phyloP scores from a whole-genome alignment of 495 filamentous ascomycete species.

The Tuber aestivum region DNA sequence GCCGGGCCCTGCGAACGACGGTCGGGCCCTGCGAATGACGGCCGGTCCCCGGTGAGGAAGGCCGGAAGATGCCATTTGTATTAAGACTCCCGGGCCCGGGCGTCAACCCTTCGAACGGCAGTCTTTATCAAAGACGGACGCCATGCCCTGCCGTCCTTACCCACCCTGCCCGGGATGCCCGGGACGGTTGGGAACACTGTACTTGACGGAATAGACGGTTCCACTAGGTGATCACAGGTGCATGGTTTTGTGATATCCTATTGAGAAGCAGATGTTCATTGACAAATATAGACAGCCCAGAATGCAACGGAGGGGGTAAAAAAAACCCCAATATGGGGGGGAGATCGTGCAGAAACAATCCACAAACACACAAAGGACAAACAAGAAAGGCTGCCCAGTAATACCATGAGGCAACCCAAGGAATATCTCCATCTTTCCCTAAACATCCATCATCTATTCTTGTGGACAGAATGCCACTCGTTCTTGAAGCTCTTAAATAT shows the following conservation, averaged over 20 bases:
- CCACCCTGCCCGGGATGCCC: too few relatives aligned
- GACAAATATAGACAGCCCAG: background rate
- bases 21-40: too few relatives aligned
- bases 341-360: conserved; percentile 35
- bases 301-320: background rate
- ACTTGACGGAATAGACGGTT: background rate
- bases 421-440: conserved; percentile 44
- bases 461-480: background rate
- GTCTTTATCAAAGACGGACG: too few relatives aligned
- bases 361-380: conserved; percentile 32
- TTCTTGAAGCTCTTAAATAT: background rate
- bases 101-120: too few relatives aligned
- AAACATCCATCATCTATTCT: background rate
- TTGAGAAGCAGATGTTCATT: background rate
- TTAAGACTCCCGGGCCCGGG: too few relatives aligned
- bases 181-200: too few relatives aligned
- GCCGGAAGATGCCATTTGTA: too few relatives aligned
- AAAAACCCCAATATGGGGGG: background rate
- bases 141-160: too few relatives aligned
- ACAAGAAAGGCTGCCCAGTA: conserved; percentile 46
- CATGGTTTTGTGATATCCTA: background rate
- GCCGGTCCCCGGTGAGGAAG: too few relatives aligned
- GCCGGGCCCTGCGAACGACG: too few relatives aligned
- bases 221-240: background rate
- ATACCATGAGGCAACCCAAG: conserved; percentile 47